A percentile compares a stretch with the other conserved stretches of the same genome.
Evolutionary conservation across 352 stramenopile species (phyloP).

Genomic region (Globisporangium cystogenes): DNA sequence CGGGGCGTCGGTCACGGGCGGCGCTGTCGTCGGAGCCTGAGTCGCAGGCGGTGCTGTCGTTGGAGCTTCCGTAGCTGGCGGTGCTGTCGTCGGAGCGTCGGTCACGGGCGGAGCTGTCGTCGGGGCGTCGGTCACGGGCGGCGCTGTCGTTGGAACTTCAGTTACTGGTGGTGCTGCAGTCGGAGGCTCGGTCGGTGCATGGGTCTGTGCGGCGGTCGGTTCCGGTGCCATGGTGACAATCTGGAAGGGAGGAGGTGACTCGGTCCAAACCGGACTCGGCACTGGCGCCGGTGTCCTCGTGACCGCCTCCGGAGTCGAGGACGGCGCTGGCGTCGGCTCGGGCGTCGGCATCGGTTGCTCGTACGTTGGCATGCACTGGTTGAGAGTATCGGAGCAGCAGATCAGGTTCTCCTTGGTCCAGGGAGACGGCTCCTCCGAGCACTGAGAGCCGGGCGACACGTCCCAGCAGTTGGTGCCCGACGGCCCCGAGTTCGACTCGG

Average conservation of each 20-base stretch:
- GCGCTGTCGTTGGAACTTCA: background rate
- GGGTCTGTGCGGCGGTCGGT: background rate
- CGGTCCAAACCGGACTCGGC: background rate
- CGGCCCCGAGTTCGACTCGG: slow-evolving; percentile 22
- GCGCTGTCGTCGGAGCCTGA: background rate
- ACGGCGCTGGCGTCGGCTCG: background rate
- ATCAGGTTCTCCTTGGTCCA: slow-evolving; percentile 51
- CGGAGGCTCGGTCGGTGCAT: no score
- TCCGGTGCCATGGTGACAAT: background rate
- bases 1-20: background rate
- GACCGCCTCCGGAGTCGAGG: background rate
- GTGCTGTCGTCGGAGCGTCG: background rate
- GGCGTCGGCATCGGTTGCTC: slow-evolving; percentile 23
- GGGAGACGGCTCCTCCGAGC: slow-evolving; percentile 20
- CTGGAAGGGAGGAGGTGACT: background rate
- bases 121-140: background rate
- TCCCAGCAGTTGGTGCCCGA: slow-evolving; percentile 33
- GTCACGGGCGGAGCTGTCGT: background rate
- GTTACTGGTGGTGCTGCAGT: background rate
- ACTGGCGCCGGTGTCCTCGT: background rate
- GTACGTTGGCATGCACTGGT: slow-evolving; percentile 33
- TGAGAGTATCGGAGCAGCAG: slow-evolving; percentile 29
- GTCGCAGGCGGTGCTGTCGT: background rate
- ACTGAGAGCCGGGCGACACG: slow-evolving; percentile 12
- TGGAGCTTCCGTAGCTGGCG: background rate